Evolutionary conservation across 257 asterid genomes (phyloP), one percentile per base, ranked within the genome.

Genomic region (Echites panduratus): DNA sequence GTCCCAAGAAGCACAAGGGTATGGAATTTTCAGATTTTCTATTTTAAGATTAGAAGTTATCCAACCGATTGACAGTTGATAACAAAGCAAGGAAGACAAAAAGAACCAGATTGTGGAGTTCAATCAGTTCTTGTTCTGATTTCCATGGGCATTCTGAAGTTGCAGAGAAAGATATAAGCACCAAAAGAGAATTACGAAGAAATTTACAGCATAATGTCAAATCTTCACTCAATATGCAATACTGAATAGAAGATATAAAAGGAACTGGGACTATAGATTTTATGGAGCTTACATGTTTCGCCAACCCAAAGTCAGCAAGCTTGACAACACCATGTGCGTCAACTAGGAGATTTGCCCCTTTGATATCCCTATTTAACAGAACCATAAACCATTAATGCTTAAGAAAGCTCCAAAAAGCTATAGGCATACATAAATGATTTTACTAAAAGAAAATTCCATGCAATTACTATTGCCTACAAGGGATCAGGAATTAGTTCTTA

Each of bases 341-440:
- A 59, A 93, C 97, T 70, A 93, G 98, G 79, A 93, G 86, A 81
- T 93, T 93, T 14, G 98, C 88, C 72, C 98, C 98, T 84, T 93
- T 93, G 68, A 93, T 90, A 84, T 93, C 98, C 89, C 98, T 93
- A 79, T 52, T 78, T 66, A 26, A 75, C 68, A 45, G 32, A 77
- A 68, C n/a, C 75, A 73, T 64, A 64, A 57, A 38, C 44, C 73
- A 68, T 43, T 44, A 70, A 71, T 45, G 78, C 41, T 64, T 40
- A 58, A 29, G 48, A 13, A 57, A 70, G 7, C 40, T 14, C 49
- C 0, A 17, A 52, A 53, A 70, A 27, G 38, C 13, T 53, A 70
- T 32, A 29, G 29, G 29, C 62, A 14, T 54, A 11, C n/a, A 2
- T 12, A 44, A 44, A 17, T 8, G 19, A 70, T 44, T 62, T 68